These are phyloP conservation scores for Thermoascus crustaceus DNA, from an alignment of 2,329 filamentous ascomycete species.

Conservation along the genomic window DNA sequence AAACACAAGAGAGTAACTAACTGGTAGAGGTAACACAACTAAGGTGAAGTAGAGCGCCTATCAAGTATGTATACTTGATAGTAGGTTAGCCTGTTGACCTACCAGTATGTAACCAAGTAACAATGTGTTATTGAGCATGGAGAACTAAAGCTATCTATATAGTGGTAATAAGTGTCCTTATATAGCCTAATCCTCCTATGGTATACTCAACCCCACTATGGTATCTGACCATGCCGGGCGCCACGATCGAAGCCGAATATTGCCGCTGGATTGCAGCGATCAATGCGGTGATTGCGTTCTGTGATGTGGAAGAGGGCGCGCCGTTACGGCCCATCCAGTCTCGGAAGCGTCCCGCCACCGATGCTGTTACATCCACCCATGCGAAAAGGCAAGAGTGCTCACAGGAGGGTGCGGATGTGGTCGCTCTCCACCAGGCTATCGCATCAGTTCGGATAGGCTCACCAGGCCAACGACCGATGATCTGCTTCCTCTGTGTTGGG, in stretches of 20 bases:
- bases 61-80: too few species aligned
- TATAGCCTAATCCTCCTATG: too few species aligned
- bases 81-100: too few species aligned
- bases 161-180: too few species aligned
- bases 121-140: too few species aligned
- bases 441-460: not conserved
- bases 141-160: too few species aligned
- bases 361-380: not conserved
- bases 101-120: too few species aligned
- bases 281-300: conserved; percentile 19
- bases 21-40: too few species aligned
- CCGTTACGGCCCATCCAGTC: not conserved
- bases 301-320: conserved; percentile 16
- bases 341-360: not conserved
- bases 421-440: conserved; percentile 1
- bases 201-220: too few species aligned
- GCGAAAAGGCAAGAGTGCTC: not conserved
- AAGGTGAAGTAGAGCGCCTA: too few species aligned
- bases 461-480: not conserved
- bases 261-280: conserved; percentile 17
- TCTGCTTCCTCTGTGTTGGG: conserved; percentile 2
- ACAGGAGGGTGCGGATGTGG: not conserved
- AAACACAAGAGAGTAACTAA: too few species aligned
- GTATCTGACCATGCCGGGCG: conserved; percentile 17
- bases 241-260: conserved; percentile 17